phyloP scores from a whole-genome alignment of 805 yeast genomes.

The Metschnikowia gruessii region DNA sequence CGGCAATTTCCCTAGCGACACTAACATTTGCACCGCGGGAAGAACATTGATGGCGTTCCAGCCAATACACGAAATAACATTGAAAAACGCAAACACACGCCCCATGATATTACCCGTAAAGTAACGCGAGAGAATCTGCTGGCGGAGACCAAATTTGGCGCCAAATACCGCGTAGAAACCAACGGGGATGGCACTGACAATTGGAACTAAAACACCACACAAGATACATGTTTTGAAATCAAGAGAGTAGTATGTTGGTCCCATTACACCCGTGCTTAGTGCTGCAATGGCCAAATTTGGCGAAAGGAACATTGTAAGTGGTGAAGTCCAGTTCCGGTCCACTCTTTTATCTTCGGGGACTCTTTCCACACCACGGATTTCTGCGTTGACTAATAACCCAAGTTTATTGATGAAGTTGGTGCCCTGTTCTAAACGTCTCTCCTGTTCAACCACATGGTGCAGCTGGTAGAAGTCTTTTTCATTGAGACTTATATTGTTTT shows the following conservation, averaged over 20 bases:
- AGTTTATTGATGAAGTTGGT: slow-evolving; percentile 22
- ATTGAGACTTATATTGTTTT: too few species aligned
- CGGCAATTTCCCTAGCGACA: slow-evolving; percentile 29
- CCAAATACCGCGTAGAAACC: slow-evolving; percentile 19
- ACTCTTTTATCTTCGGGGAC: slow-evolving; percentile 26
- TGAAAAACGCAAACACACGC: slow-evolving; percentile 28
- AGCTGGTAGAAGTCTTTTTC: slow-evolving; percentile 2
- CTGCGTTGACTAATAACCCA: slow-evolving; percentile 27
- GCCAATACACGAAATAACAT: slow-evolving; percentile 31
- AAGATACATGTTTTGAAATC: slow-evolving; percentile 18
- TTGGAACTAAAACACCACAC: slow-evolving; percentile 12
- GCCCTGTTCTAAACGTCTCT: slow-evolving; percentile 9
- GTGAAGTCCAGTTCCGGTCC: slow-evolving; percentile 19
- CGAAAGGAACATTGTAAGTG: slow-evolving; percentile 28
- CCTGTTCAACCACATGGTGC: slow-evolving; percentile 1
- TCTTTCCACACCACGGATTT: slow-evolving; percentile 29
- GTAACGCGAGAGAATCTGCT: slow-evolving; percentile 31
- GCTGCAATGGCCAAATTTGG: slow-evolving; percentile 26
- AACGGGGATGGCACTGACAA: slow-evolving; percentile 19
- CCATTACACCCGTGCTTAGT: slow-evolving; percentile 18
- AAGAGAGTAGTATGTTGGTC: slow-evolving; percentile 16
- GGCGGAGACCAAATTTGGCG: slow-evolving; percentile 21
- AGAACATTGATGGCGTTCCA: slow-evolving; percentile 35
- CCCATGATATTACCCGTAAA: slow-evolving; percentile 34
- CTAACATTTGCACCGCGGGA: slow-evolving; percentile 30